phyloP scores from a whole-genome alignment of 768 basidiomycete genomes.

The Clitopilus hobsonii region DNA sequence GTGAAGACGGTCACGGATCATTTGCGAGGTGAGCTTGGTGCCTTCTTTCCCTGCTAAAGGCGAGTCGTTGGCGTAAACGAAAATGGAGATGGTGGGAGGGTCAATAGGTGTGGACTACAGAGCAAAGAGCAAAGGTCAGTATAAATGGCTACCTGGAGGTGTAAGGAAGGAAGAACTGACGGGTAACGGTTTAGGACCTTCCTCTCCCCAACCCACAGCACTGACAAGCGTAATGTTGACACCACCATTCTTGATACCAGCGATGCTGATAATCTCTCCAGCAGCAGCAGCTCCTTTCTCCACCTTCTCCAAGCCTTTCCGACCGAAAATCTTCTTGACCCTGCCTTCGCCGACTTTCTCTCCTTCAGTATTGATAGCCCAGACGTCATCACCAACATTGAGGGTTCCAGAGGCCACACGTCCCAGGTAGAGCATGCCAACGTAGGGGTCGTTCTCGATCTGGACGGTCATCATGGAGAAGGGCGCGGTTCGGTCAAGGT shows the following conservation, averaged over 20 bases:
- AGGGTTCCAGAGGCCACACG: slow-evolving; percentile 39
- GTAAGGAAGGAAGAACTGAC: slow-evolving; percentile 16
- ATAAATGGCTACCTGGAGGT: background rate
- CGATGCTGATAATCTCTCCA: slow-evolving; percentile 45
- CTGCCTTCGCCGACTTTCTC: slow-evolving; percentile 46
- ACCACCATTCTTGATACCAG: slow-evolving; percentile 42
- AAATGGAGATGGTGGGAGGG: slow-evolving; percentile 45
- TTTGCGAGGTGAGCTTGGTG: slow-evolving; percentile 42
- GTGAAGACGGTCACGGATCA: slow-evolving; percentile 42
- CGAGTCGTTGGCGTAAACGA: slow-evolving; percentile 43
- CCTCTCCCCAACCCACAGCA: slow-evolving; percentile 38
- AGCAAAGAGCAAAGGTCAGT: background rate
- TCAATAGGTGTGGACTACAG: slow-evolving; percentile 41
- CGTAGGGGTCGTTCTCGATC: slow-evolving; percentile 46
- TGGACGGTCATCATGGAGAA: slow-evolving; percentile 51
- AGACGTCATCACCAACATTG: slow-evolving; percentile 32
- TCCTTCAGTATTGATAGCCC: slow-evolving; percentile 34
- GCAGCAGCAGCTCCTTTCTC: slow-evolving; percentile 41
- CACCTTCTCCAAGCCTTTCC: slow-evolving; percentile 34
- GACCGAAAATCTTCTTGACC: slow-evolving; percentile 39
- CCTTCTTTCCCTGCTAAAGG: slow-evolving; percentile 43
- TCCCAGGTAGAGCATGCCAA: slow-evolving; percentile 44
- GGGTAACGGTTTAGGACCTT: slow-evolving; percentile 34
- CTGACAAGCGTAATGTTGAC: slow-evolving; percentile 42
- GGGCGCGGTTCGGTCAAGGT: slow-evolving; percentile 31